A percentile compares a stretch with the other conserved stretches of the same genome.
Evolutionary conservation across 768 basidiomycete species (phyloP).

Genomic region (Phlegmacium glaucopus): DNA sequence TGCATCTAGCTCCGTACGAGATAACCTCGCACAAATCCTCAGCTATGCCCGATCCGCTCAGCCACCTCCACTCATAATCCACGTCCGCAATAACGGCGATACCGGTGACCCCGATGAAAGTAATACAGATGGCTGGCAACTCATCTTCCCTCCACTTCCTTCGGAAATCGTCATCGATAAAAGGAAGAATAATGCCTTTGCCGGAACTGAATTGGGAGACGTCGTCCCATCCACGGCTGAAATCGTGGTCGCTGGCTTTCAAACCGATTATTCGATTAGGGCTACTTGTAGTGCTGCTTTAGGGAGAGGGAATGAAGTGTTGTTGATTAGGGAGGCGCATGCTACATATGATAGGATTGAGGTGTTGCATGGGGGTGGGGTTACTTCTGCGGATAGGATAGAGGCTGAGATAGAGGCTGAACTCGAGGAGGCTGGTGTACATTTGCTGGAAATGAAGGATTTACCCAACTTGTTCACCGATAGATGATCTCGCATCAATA

Average conservation of each 20-base stretch:
- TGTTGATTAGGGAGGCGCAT: constrained; percentile 62
- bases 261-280: constrained; percentile 61
- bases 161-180: constrained; percentile 62
- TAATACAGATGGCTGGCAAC: constrained; percentile 54
- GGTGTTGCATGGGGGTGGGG: constrained; percentile 52
- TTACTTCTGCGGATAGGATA: constrained; percentile 49
- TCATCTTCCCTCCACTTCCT: constrained; percentile 48
- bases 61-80: constrained; percentile 56
- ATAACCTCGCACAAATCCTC: constrained; percentile 51
- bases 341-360: constrained; percentile 67
- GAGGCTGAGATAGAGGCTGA: constrained; percentile 62
- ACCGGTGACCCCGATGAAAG: constrained; percentile 59
- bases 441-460: constrained; percentile 65
- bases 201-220: constrained; percentile 49
- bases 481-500: no score
- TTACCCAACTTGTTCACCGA: constrained; percentile 55
- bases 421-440: constrained; percentile 66
- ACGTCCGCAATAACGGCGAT: constrained; percentile 66
- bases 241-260: constrained; percentile 63
- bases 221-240: constrained; percentile 52
- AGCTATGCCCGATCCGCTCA: constrained; percentile 42
- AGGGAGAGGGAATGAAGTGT: constrained; percentile 60
- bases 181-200: constrained; percentile 67
- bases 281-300: constrained; percentile 63
- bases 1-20: constrained; percentile 34